These are phyloP conservation scores for Cicer cuneatum DNA, from an alignment of 306 rosid genomes.

Conservation along the genomic window DNA sequence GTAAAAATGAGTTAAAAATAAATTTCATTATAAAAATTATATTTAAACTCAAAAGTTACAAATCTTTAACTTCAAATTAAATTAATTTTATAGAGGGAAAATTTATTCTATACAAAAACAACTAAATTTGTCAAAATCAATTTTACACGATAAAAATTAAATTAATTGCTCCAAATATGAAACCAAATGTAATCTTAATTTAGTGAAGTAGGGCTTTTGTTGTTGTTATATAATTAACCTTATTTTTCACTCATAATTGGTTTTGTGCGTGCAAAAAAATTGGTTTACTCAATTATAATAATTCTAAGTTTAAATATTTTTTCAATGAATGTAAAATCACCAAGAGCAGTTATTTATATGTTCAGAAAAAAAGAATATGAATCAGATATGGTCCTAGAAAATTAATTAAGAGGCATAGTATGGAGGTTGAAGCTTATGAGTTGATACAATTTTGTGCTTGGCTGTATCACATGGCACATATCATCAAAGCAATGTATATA, in stretches of 20 bases:
- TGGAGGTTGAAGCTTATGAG: slow-evolving; percentile 17
- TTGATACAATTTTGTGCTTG: slow-evolving; percentile 26
- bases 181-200: no score
- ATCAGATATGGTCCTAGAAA: slow-evolving; percentile 45
- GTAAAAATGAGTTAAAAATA: no score
- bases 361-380: slow-evolving; percentile 20
- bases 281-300: background rate
- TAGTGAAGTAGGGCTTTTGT: no score
- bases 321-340: slow-evolving; percentile 11
- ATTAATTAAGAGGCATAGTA: slow-evolving; percentile 27
- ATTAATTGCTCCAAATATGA: no score
- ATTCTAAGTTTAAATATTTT: background rate
- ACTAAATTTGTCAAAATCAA: no score
- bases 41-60: no score
- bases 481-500: slow-evolving; percentile 42
- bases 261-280: slow-evolving; percentile 5
- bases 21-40: no score
- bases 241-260: no score
- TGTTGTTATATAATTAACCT: background rate
- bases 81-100: no score
- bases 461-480: slow-evolving; percentile 43
- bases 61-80: no score
- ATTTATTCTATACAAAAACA: no score
- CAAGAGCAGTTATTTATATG: slow-evolving; percentile 16
- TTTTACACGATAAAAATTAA: no score